Conservation (phyloP, 495 filamentous ascomycete species). For the Ascodesmis nigricans region DNA sequence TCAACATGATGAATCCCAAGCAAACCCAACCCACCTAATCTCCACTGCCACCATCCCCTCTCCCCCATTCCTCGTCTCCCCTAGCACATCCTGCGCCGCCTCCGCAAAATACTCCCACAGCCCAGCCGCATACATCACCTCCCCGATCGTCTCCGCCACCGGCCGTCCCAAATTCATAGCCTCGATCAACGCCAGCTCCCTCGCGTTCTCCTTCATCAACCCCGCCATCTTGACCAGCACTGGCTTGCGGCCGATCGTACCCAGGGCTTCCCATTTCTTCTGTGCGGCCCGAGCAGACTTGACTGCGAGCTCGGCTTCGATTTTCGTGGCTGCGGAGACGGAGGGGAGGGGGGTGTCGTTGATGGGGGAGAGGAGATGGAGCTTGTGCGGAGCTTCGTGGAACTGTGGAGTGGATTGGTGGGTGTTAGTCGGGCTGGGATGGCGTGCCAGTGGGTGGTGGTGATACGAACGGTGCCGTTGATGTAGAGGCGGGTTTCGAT, state of each 20-base stretch:
- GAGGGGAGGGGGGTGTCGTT: slow-evolving; percentile 8
- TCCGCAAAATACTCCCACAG: slow-evolving; percentile 11
- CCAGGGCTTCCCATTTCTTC: slow-evolving; percentile 32
- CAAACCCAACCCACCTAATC: too few relatives aligned
- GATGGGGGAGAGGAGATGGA: background rate
- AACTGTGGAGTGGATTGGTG: too few relatives aligned
- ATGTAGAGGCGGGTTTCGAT: slow-evolving; percentile 10
- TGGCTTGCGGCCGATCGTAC: slow-evolving; percentile 24
- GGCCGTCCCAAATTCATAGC: slow-evolving; percentile 32
- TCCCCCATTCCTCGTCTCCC: background rate
- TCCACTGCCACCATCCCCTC: slow-evolving; percentile 1
- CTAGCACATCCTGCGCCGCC: slow-evolving; percentile 8
- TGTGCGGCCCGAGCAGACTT: slow-evolving; percentile 37
- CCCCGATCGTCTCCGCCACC: slow-evolving; percentile 9
- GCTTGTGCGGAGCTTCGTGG: background rate
- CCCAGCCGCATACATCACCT: slow-evolving; percentile 5
- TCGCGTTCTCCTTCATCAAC: slow-evolving; percentile 27
- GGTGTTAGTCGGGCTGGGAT: too few relatives aligned
- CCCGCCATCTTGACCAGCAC: slow-evolving; percentile 32
- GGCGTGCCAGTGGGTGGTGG: too few relatives aligned
- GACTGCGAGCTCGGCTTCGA: slow-evolving; percentile 36
- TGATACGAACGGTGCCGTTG: slow-evolving; percentile 9
- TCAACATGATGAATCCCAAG: too few relatives aligned
- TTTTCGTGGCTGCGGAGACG: slow-evolving; percentile 28
- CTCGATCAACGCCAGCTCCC: slow-evolving; percentile 33